These are phyloP conservation scores for Leptodermis oblonga DNA, from an alignment of 257 asterid species.

Conservation along the genomic window DNA sequence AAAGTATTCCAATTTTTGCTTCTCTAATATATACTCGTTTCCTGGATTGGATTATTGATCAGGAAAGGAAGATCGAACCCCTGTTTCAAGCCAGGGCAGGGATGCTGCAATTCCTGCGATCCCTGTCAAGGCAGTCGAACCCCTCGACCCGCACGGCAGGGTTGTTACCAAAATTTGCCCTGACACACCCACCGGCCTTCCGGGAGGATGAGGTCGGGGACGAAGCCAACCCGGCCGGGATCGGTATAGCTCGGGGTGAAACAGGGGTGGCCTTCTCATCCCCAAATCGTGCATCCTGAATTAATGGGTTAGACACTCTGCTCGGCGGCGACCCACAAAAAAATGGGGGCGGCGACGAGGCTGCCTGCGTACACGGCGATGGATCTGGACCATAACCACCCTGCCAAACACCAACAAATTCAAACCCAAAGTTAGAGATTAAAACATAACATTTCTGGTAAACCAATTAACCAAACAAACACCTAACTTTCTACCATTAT, in stretches of 20 bases:
- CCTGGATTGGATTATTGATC: not conserved
- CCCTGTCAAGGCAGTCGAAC: slow-evolving; percentile 91
- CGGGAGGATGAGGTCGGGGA: slow-evolving; percentile 62
- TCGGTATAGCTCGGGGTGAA: slow-evolving; percentile 59
- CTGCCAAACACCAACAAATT: slow-evolving; percentile 34
- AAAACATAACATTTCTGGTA: not conserved
- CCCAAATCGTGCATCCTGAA: slow-evolving; percentile 81
- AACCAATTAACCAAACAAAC: slow-evolving; percentile 2
- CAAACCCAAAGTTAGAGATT: not conserved
- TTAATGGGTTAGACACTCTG: slow-evolving; percentile 97
- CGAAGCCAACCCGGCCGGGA: slow-evolving; percentile 47
- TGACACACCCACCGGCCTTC: slow-evolving; percentile 56
- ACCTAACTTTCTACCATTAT: not conserved
- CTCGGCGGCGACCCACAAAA: slow-evolving; percentile 99
- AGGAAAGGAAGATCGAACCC: no score
- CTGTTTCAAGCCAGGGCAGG: slow-evolving; percentile 65
- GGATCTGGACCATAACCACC: slow-evolving; percentile 58
- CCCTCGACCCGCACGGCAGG: slow-evolving; percentile 97
- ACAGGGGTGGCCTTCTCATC: slow-evolving; percentile 56
- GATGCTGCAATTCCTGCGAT: slow-evolving; percentile 92
- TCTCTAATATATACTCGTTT: slow-evolving; percentile 20
- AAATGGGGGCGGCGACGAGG: slow-evolving; percentile 99
- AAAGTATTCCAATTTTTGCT: slow-evolving; percentile 17
- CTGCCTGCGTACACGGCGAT: slow-evolving; percentile 42
- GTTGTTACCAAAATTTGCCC: slow-evolving; percentile 87